Conservation (phyloP, 768 basidiomycete genomes). For the Naematelia encephala region DNA sequence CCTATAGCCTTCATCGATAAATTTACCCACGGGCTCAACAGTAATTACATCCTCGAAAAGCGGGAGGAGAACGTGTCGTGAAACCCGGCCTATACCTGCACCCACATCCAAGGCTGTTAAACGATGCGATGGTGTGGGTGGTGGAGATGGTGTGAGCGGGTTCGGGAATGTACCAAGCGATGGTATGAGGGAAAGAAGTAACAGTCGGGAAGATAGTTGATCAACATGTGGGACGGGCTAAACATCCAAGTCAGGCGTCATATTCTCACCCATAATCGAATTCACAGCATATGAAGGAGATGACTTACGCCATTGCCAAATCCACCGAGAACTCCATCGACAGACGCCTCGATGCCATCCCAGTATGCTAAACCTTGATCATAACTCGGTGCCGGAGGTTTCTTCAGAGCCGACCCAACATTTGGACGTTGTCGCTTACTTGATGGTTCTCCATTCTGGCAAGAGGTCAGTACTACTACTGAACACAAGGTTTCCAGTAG, state of each 20-base stretch:
- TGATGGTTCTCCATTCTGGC: conserved; percentile 3
- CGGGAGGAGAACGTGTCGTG: conserved; percentile 79
- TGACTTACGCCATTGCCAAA: conserved; percentile 59
- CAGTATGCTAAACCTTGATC: conserved; percentile 82
- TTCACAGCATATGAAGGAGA: not conserved
- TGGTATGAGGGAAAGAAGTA: conserved; percentile 77
- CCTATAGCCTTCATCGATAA: conserved; percentile 62
- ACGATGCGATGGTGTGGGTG: conserved; percentile 50
- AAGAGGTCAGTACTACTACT: not conserved
- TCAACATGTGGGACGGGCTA: conserved; percentile 87
- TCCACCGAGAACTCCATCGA: conserved; percentile 80
- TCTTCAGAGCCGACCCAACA: conserved; percentile 35
- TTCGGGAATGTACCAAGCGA: conserved; percentile 74
- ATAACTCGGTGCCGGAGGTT: conserved; percentile 57
- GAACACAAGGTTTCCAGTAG: not conserved
- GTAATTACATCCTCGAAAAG: conserved; percentile 82
- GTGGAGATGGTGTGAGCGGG: conserved; percentile 58
- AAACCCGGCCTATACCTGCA: conserved; percentile 91
- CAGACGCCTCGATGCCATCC: conserved; percentile 71
- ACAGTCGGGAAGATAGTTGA: conserved; percentile 80
- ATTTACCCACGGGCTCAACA: conserved; percentile 78
- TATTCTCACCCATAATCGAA: no score
- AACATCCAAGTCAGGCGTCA: no score
- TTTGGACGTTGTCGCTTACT: conserved; percentile 33
- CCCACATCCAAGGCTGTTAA: conserved; percentile 83